Evolutionary conservation across 2,329 filamentous ascomycete species (phyloP), one percentile per base, ranked within the genome.

Genomic region (Mollisia scopiformis): DNA sequence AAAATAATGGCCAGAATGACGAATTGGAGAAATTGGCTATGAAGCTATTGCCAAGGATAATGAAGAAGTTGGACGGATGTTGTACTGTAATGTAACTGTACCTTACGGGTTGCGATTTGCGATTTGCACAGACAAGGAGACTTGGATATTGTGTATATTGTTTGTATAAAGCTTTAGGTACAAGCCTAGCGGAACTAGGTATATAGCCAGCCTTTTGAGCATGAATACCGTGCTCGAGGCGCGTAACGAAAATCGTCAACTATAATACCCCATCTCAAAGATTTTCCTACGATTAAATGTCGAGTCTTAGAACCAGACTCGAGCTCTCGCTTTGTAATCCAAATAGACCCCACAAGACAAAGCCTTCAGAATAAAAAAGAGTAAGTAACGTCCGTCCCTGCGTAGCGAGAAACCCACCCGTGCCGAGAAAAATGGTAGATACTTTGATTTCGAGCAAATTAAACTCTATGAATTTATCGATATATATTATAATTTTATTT

Each of bases 21-120:
- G 71, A 73, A 62, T 37, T 71, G 62, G 72, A 73, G 64, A 71
- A 71, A 61, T 51, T 74, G 57, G 72, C 70, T 19, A 65, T 56
- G 62, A 73, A 74, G 53, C 51, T 74, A 1, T 46, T 74, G 8
- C 71, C 72, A 8, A 71, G 66, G 62, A 61, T 74, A 21, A 30
- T 74, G 16, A 68, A 61, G 53, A 74, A 74, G 54, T 57, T 72
- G 57, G 70, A 72, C 25, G 71, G 69, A 33, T 73, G 71, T 50
- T 74, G 72, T 63, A 56, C 62, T 19, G 66, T 73, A 30, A 74
- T 74, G 72, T 74, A 63, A 61, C 57, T 30, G 1, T 27, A 13
- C 31, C 31, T 23, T 49, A 14, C 23, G 30, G 13, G 31, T 16
- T 23, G 23, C 3, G 31, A 49, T 33, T 46, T 28, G 30, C 6